Evolutionary conservation across 495 filamentous ascomycete genomes (phyloP).

Genomic region (Penicillium chermesinum): DNA sequence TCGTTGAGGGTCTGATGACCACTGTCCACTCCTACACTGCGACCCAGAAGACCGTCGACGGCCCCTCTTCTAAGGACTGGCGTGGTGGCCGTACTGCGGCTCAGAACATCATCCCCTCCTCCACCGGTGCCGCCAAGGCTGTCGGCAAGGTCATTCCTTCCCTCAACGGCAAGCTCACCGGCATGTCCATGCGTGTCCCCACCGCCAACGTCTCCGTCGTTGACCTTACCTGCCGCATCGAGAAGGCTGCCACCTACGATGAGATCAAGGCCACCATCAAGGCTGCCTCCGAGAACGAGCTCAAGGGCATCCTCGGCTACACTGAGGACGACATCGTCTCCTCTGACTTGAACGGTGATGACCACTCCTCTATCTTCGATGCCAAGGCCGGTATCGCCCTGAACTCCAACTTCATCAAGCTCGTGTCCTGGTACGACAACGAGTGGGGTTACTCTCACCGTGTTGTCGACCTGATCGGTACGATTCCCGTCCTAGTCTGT

Average conservation of each 20-base stretch:
- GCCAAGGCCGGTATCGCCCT: slow-evolving; percentile 98
- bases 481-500: neutral
- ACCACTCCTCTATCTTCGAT: slow-evolving; percentile 94
- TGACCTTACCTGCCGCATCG: slow-evolving; percentile 88
- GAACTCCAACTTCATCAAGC: slow-evolving; percentile 98
- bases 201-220: slow-evolving; percentile 99
- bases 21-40: slow-evolving; percentile 99
- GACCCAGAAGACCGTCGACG: slow-evolving; percentile 99
- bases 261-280: slow-evolving; percentile 91
- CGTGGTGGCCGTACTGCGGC: slow-evolving; percentile 96
- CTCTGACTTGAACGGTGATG: slow-evolving; percentile 85
- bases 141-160: slow-evolving; percentile 98
- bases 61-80: slow-evolving; percentile 98
- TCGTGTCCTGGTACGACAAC: slow-evolving; percentile 97
- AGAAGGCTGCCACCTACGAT: slow-evolving; percentile 87
- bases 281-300: slow-evolving; percentile 73
- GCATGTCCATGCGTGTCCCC: slow-evolving; percentile 98
- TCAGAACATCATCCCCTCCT: slow-evolving; percentile 99
- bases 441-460: slow-evolving; percentile 97
- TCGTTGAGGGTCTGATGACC: slow-evolving; percentile 99
- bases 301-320: slow-evolving; percentile 92
- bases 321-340: slow-evolving; percentile 98
- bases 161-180: slow-evolving; percentile 98
- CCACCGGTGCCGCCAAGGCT: slow-evolving; percentile 98
- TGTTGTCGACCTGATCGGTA: slow-evolving; percentile 83